Evolutionary conservation across 179 eudicot genomes (phyloP).

Genomic region (Beta corolliflora): DNA sequence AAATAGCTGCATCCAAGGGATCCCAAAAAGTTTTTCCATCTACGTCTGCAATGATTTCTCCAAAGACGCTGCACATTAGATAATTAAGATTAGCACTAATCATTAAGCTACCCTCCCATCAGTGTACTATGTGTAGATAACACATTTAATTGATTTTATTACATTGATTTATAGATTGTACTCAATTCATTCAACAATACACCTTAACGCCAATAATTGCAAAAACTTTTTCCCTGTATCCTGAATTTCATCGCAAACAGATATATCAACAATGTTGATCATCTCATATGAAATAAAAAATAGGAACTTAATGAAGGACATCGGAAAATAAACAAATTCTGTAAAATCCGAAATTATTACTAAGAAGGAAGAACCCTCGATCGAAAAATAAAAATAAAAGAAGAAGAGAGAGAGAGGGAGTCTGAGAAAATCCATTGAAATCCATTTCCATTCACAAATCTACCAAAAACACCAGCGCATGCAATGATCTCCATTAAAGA

Average conservation of each 20-base stretch:
- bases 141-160: conserved; percentile 19
- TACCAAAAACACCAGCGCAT: no score
- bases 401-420: no score
- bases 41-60: conserved; percentile 89
- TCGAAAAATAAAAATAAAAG: no score
- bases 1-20: conserved; percentile 86
- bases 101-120: not conserved
- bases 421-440: no score
- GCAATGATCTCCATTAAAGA: no score
- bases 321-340: no score
- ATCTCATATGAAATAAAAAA: not conserved
- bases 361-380: no score
- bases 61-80: conserved; percentile 58
- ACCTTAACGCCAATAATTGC: conserved; percentile 93
- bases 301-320: no score
- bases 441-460: no score
- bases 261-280: not conserved
- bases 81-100: conserved; percentile 18
- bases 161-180: conserved; percentile 68
- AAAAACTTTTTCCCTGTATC: conserved; percentile 92
- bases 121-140: not conserved
- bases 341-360: no score
- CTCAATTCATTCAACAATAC: conserved; percentile 57
- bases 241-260: conserved; percentile 38
- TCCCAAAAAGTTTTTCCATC: conserved; percentile 98